Base-by-base conservation (phyloP, 2,329 filamentous ascomycete species). In the Arthrocladium fulminans region DNA sequence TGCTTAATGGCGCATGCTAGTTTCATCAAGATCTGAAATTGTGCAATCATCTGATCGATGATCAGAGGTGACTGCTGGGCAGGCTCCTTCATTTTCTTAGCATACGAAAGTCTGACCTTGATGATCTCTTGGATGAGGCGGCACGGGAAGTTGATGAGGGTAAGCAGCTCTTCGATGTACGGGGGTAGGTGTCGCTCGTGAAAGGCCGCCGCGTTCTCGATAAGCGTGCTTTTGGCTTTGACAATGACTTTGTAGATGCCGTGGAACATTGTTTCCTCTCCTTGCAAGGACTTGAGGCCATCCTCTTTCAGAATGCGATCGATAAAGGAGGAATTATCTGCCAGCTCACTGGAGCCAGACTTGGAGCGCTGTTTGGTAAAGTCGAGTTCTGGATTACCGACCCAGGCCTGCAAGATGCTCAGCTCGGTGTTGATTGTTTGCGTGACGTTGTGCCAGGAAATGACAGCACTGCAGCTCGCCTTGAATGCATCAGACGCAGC, bases 381-480 rank as follows among this genome's bases (percentile, higher is more conserved):
- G 66, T 97, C 88, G 32, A 98, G 77, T 61, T 95, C 89, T 30
- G 89, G 82, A 61, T 98, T 98, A 47, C 92, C 92, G 22, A 98
- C 92, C 92, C 92, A 98, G 54, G 84, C 88, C 65, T 92, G 89
- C 54, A 98, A 68, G 54, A 97, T 89, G 12, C 82, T 81, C 51
- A 98, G 77, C 65, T 98, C 87, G 2, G 87, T 95, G 65, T 94
- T 95, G 73, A 98, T 97, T 62, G 95, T 81, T 62, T 90, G 83
- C 25, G 89, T 96, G 45, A 89, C 96, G 67, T 97, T 98, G 73
- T 95, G 84, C 92, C 92, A 98, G 2, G 90, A 83, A 53, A 95
- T 81, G 56, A 98, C 84, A 42, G 90, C 84, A 63, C 94, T 86
- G 60, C 85, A 92, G 23, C 88, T 88, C 53, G 89, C 83, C 53